phyloP scores from a whole-genome alignment of 495 filamentous ascomycete species.

The Haplographium delicatum region DNA sequence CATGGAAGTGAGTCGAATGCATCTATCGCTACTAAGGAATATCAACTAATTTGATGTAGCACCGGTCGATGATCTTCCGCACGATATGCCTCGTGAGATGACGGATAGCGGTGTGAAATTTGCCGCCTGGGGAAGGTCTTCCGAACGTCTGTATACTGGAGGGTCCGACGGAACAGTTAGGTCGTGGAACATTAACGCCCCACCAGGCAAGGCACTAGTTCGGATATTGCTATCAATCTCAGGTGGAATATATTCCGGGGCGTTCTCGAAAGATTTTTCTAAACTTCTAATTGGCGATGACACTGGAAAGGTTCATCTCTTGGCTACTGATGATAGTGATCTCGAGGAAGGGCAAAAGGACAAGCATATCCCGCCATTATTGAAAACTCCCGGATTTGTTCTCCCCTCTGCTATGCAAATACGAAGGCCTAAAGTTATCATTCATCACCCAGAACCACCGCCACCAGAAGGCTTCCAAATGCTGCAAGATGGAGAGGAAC shows the following conservation, averaged over 20 bases:
- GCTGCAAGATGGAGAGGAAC: slow-evolving; percentile 5
- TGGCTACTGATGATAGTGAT: slow-evolving; percentile 40
- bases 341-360: not conserved
- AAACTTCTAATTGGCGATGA: slow-evolving; percentile 73
- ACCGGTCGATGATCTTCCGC: slow-evolving; percentile 57
- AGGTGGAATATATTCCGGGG: slow-evolving; percentile 55
- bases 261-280: slow-evolving; percentile 67
- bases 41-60: slow-evolving; percentile 18
- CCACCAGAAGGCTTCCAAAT: slow-evolving; percentile 27
- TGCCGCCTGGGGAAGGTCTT: slow-evolving; percentile 66
- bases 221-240: slow-evolving; percentile 46
- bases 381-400: too few relatives aligned
- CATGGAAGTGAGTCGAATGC: slow-evolving; percentile 47
- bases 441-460: slow-evolving; percentile 38
- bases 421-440: slow-evolving; percentile 37
- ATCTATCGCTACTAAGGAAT: not conserved
- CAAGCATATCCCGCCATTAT: too few relatives aligned
- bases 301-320: slow-evolving; percentile 64
- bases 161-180: slow-evolving; percentile 84
- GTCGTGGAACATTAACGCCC: slow-evolving; percentile 70
- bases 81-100: slow-evolving; percentile 50
- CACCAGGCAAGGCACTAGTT: slow-evolving; percentile 56
- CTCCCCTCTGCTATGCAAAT: too few relatives aligned
- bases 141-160: slow-evolving; percentile 78
- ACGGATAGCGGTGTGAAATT: slow-evolving; percentile 80